Conservation (phyloP, 2,329 filamentous ascomycete genomes). For the Alternaria dauci region DNA sequence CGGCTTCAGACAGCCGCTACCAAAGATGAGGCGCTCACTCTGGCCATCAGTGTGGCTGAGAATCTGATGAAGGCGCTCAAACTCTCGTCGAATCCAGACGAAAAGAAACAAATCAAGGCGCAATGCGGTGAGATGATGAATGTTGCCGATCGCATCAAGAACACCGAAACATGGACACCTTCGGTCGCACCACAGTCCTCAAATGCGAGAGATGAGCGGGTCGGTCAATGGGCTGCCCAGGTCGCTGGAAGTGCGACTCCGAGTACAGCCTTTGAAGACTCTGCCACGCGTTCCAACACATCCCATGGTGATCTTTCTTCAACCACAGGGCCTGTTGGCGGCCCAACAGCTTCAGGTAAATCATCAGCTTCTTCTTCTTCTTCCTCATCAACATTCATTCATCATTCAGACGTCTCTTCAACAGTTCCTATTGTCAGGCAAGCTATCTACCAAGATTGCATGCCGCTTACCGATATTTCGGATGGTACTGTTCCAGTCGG, state of each 20-base stretch:
- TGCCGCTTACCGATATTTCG: constrained; percentile 19
- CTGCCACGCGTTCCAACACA: constrained; percentile 13
- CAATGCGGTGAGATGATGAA: constrained; percentile 76
- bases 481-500: constrained; percentile 2
- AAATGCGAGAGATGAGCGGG: constrained; percentile 22
- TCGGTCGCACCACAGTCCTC: constrained; percentile 11
- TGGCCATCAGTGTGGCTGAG: constrained; percentile 80
- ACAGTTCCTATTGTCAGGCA: not conserved
- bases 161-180: constrained; percentile 35
- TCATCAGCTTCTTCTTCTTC: constrained; percentile 17
- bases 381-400: not conserved
- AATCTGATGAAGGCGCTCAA: constrained; percentile 79
- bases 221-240: constrained; percentile 35
- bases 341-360: constrained; percentile 27
- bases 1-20: constrained; percentile 61
- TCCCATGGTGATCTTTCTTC: constrained; percentile 19
- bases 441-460: not conserved
- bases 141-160: constrained; percentile 79
- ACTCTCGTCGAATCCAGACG: constrained; percentile 66
- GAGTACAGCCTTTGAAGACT: constrained; percentile 2
- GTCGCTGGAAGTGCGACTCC: constrained; percentile 23
- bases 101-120: constrained; percentile 71
- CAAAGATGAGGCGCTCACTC: constrained; percentile 72
- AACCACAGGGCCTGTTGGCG: constrained; percentile 9
- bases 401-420: not conserved